Percentiles rank a stretch among this genome's conserved stretches.
These are phyloP conservation scores for Neonothopanus nambi DNA, from an alignment of 1,284 basidiomycete species.

Conservation along the genomic window DNA sequence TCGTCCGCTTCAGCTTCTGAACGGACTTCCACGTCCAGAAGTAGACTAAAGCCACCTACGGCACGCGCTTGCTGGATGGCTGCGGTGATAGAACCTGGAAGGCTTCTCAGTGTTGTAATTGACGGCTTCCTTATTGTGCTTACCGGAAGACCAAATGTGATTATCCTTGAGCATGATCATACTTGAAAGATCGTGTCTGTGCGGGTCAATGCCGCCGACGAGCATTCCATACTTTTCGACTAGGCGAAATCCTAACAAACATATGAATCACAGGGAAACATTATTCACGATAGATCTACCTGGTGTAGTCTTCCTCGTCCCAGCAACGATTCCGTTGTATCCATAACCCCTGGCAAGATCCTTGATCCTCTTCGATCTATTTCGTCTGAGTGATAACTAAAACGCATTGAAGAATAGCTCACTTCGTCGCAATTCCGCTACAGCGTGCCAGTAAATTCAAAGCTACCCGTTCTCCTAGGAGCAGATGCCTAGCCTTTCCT, in stretches of 20 bases:
- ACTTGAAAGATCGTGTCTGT: slow-evolving; percentile 94
- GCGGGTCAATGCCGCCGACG: slow-evolving; percentile 94
- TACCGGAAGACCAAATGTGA: slow-evolving; percentile 96
- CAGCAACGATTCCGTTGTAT: slow-evolving; percentile 89
- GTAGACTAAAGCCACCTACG: slow-evolving; percentile 91
- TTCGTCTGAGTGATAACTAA: slow-evolving; percentile 8
- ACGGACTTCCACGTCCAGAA: slow-evolving; percentile 94
- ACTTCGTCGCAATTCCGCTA: slow-evolving; percentile 96
- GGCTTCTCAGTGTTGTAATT: slow-evolving; percentile 12
- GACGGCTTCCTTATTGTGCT: slow-evolving; percentile 7
- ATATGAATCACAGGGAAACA: slow-evolving; percentile 20
- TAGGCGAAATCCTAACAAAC: slow-evolving; percentile 76
- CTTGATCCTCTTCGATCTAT: slow-evolving; percentile 78
- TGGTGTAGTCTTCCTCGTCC: slow-evolving; percentile 98
- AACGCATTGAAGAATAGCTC: slow-evolving; percentile 27
- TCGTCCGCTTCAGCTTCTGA: slow-evolving; percentile 91
- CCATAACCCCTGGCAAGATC: slow-evolving; percentile 81
- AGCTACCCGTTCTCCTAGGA: slow-evolving; percentile 95
- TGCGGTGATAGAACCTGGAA: slow-evolving; percentile 81
- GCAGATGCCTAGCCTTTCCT: slow-evolving; percentile 84
- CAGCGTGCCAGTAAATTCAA: slow-evolving; percentile 94
- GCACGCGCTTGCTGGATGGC: slow-evolving; percentile 85
- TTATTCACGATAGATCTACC: slow-evolving; percentile 43
- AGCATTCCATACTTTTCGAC: slow-evolving; percentile 99
- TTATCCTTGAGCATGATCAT: slow-evolving; percentile 99